Evolutionary conservation across 768 basidiomycete species (phyloP), one percentile per base, ranked within the genome.

Genomic region (Rhodosporidiobolus sp.): DNA sequence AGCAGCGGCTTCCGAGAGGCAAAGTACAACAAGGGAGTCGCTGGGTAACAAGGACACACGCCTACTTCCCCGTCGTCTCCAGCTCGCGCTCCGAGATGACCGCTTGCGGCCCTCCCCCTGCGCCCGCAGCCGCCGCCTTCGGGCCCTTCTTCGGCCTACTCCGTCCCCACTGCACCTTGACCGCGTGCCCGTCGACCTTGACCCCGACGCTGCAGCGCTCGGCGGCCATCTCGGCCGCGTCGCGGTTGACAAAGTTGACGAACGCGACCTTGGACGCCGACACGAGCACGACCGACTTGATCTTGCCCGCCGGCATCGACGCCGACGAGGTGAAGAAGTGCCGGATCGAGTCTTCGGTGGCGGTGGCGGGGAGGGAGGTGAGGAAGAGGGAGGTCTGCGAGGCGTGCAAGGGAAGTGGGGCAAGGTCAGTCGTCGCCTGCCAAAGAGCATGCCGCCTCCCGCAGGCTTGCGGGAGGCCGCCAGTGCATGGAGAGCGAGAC

Each of bases 161-260:
- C 70, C 94, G 85, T 7, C 95, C 95, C 95, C 95, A 99, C 75
- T 89, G 91, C 35, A 95, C 86, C 56, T 85, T 83, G 17, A 90
- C 86, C 46, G 83, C 84, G 79, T 89, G 88, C 2, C 87, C 89
- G 38, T 92, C 89, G 34, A 97, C 84, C 76, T 95, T 94, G 17
- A 98, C 83, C 3, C 94, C 94, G 73, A 88, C 88, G n/a, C 92
- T 87, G 87, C 94, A 92, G 17, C 90, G 88, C 73, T 90, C 87
- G 0, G 94, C 94, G 0, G 91, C 93, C 24, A 84, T 83, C 82
- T 99, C 96, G 24, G 96, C 94, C n/a, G 86, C 84, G 11, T 84
- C 78, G 28, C 96, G 86, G 65, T 90, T 87, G 76, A 86, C 88
- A 83, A 98, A 98, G 81, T 97, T 97, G 64, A 96, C 86, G 81